These are phyloP conservation scores for Scheffersomyces ergatensis DNA, from an alignment of 805 yeast genomes.

Conservation along the genomic window DNA sequence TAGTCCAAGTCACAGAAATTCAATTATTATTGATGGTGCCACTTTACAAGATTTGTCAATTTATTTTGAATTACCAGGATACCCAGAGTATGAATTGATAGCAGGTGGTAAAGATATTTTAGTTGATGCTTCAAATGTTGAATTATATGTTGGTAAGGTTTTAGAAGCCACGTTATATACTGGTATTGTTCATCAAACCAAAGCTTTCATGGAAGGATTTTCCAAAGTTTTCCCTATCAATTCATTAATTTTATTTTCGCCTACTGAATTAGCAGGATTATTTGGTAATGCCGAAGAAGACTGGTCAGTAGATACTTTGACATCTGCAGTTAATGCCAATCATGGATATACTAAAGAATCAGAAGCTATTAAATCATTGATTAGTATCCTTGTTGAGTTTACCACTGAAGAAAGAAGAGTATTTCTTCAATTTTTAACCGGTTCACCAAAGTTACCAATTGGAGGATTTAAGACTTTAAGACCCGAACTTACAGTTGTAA, in stretches of 20 bases:
- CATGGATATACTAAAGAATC: conserved; percentile 86
- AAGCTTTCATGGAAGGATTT: conserved; percentile 76
- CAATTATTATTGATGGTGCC: conserved; percentile 29
- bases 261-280: conserved; percentile 67
- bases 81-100: conserved; percentile 55
- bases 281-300: conserved; percentile 84
- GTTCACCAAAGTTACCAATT: conserved; percentile 87
- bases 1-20: conserved; percentile 12
- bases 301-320: conserved; percentile 69
- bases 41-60: conserved; percentile 55
- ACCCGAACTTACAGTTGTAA: conserved; percentile 85
- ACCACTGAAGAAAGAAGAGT: conserved; percentile 54
- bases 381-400: conserved; percentile 62
- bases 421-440: conserved; percentile 86
- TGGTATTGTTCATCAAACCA: conserved; percentile 66
- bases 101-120: conserved; percentile 51
- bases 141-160: conserved; percentile 53
- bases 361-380: conserved; percentile 53
- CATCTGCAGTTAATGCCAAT: conserved; percentile 69
- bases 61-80: conserved; percentile 76
- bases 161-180: conserved; percentile 55
- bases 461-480: conserved; percentile 85
- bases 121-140: conserved; percentile 55
- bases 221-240: conserved; percentile 77
- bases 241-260: conserved; percentile 67